phyloP scores from a whole-genome alignment of 495 filamentous ascomycete species.

The Neurospora sp. region DNA sequence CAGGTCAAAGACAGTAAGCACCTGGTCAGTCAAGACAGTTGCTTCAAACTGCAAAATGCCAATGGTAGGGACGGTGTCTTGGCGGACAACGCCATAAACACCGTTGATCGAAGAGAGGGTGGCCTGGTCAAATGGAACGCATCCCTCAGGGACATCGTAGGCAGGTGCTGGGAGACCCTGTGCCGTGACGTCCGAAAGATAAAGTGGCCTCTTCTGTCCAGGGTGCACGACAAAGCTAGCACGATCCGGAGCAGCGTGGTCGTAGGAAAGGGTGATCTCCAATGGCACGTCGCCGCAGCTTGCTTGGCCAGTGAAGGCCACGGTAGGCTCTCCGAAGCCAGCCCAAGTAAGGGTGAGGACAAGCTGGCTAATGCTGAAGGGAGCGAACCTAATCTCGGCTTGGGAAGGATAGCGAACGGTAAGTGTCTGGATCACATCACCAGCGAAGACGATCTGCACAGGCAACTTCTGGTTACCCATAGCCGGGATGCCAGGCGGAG shows the following conservation, averaged over 20 bases:
- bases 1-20: not conserved
- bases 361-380: not conserved
- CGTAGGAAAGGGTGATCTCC: not conserved
- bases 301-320: not conserved
- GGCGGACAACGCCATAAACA: not conserved
- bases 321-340: not conserved
- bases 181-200: not conserved
- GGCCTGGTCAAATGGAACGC: not conserved
- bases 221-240: not conserved
- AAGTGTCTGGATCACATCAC: not conserved
- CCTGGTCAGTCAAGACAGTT: not conserved
- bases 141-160: not conserved
- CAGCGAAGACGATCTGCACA: not conserved
- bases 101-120: not conserved
- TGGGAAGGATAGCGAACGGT: not conserved
- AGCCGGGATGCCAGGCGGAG: not conserved
- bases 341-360: not conserved
- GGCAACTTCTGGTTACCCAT: not conserved
- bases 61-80: not conserved
- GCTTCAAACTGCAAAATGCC: not conserved
- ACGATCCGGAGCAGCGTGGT: not conserved
- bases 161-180: not conserved
- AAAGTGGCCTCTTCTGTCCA: not conserved
- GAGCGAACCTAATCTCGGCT: not conserved
- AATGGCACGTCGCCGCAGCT: not conserved